These are phyloP conservation scores for Podaxis sp. DNA, from an alignment of 768 basidiomycete genomes.

Conservation along the genomic window DNA sequence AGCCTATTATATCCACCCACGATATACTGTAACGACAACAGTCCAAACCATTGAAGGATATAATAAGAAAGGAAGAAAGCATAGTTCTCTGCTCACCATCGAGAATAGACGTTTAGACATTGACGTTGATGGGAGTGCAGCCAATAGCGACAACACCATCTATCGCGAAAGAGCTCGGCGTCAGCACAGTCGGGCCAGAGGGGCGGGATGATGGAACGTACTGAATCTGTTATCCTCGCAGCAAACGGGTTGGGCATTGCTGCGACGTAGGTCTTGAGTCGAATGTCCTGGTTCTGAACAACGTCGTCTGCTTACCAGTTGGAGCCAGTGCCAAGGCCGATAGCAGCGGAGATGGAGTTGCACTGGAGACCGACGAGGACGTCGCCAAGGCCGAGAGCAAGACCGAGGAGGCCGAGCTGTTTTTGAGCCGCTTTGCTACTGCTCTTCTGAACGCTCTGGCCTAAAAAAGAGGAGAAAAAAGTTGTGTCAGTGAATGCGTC, in stretches of 20 bases:
- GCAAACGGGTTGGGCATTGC: slow-evolving; percentile 22
- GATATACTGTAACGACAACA: not conserved
- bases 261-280: slow-evolving; percentile 12
- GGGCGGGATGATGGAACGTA: slow-evolving; percentile 15
- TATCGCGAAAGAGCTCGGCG: slow-evolving; percentile 4
- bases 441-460: not conserved
- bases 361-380: slow-evolving; percentile 24
- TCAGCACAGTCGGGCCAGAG: not conserved
- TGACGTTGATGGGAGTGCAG: slow-evolving; percentile 30
- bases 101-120: slow-evolving; percentile 18
- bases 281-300: not conserved
- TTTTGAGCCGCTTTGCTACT: not conserved
- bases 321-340: slow-evolving; percentile 21
- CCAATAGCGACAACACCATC: slow-evolving; percentile 28
- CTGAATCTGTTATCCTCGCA: slow-evolving; percentile 27
- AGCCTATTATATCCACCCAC: not conserved
- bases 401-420: slow-evolving; percentile 10
- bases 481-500: not conserved
- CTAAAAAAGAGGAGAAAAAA: not conserved
- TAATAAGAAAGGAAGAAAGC: not conserved
- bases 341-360: slow-evolving; percentile 20
- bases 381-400: slow-evolving; percentile 15
- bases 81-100: not conserved
- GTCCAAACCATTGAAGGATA: not conserved
- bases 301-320: slow-evolving; percentile 17